A percentile compares a stretch with the other conserved stretches of the same genome.
These are phyloP conservation scores for Plantago coronopus DNA, from an alignment of 305 asterid genomes.

Conservation along the genomic window DNA sequence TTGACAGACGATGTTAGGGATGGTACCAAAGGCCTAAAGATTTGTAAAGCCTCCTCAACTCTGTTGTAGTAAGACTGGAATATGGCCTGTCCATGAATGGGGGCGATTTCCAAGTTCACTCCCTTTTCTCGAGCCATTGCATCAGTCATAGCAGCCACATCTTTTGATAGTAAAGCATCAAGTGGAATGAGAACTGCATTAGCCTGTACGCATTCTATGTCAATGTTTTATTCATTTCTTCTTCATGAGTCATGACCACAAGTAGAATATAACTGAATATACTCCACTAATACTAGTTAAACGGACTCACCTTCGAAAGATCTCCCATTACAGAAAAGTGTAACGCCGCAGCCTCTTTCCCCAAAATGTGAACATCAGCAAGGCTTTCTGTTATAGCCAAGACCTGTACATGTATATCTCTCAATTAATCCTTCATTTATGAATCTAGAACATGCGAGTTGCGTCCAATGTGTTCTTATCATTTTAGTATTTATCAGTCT, in stretches of 20 bases:
- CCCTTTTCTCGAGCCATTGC: conserved; percentile 73
- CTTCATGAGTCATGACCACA: conserved; percentile 18
- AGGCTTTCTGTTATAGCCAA: conserved; percentile 95
- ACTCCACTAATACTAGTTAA: conserved; percentile 6
- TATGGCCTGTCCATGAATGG: conserved; percentile 95
- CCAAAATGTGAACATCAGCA: conserved; percentile 86
- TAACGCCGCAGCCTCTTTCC: conserved; percentile 86
- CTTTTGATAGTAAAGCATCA: conserved; percentile 77
- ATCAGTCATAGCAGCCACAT: conserved; percentile 82
- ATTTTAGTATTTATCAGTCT: neutral
- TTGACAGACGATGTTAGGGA: conserved; percentile 64
- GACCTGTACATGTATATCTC: conserved; percentile 46
- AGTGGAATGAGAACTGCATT: conserved; percentile 85
- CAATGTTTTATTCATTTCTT: conserved; percentile 18
- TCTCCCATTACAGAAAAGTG: conserved; percentile 79
- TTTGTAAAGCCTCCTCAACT: conserved; percentile 66
- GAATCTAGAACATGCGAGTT: neutral
- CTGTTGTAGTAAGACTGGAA: conserved; percentile 81
- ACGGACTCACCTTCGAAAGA: conserved; percentile 73
- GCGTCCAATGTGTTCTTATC: neutral
- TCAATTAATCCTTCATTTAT: neutral
- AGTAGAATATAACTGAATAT: conserved; percentile 21
- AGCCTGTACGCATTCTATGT: conserved; percentile 53
- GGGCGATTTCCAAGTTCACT: conserved; percentile 71
- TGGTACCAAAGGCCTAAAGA: conserved; percentile 77